A percentile compares a stretch with the other conserved stretches of the same genome.
Conservation (phyloP, 768 basidiomycete genomes). For the Crassisporium funariophilum region DNA sequence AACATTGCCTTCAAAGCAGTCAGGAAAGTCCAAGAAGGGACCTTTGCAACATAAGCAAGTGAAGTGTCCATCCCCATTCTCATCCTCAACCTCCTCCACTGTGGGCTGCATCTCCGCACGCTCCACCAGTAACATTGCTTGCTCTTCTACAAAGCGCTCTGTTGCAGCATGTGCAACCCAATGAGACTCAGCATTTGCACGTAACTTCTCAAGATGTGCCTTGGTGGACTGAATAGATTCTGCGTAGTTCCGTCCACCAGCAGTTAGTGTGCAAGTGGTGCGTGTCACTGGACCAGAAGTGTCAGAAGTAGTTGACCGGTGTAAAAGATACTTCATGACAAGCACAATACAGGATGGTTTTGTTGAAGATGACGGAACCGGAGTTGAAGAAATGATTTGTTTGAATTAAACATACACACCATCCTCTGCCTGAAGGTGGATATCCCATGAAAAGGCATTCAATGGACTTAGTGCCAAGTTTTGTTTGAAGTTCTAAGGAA, state of each 20-base stretch:
- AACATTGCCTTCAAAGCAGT: not conserved
- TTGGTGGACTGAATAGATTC: not conserved
- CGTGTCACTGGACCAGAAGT: not conserved
- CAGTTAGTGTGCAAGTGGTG: not conserved
- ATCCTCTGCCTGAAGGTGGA: conserved; percentile 7
- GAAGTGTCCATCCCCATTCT: not conserved
- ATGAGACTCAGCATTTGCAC: not conserved
- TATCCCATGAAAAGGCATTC: conserved; percentile 18
- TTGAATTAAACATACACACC: conserved; percentile 2
- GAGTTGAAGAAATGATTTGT: conserved; percentile 16
- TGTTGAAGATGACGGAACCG: conserved; percentile 13
- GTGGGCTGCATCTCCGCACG: not conserved
- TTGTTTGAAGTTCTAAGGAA: conserved; percentile 8
- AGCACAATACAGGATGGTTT: conserved; percentile 13
- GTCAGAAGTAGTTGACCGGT: conserved; percentile 6
- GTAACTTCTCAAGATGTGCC: not conserved
- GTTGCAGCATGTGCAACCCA: not conserved
- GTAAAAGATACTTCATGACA: not conserved
- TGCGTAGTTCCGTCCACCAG: not conserved
- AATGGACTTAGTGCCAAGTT: conserved; percentile 11
- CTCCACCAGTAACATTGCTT: not conserved
- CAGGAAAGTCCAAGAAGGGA: too few relatives aligned
- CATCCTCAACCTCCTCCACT: not conserved
- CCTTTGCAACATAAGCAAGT: not conserved
- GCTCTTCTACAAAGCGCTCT: not conserved